These are phyloP conservation scores for Macrophomina phaseolina DNA, from an alignment of 2,329 filamentous ascomycete species.

Conservation along the genomic window DNA sequence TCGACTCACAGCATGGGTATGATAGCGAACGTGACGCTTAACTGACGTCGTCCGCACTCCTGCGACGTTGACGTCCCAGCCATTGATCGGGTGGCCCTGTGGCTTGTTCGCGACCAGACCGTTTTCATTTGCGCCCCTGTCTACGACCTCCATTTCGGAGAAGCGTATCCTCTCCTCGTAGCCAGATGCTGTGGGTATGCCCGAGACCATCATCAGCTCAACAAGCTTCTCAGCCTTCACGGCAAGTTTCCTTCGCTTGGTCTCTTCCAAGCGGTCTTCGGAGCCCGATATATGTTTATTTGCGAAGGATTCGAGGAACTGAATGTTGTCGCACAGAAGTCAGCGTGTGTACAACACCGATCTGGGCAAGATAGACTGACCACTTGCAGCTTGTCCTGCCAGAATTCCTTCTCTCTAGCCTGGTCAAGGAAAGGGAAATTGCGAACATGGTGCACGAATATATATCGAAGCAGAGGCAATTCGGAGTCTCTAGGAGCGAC, in stretches of 20 bases:
- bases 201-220: conserved; percentile 99
- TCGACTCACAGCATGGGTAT: conserved; percentile 82
- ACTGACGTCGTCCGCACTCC: conserved; percentile 80
- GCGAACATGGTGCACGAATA: conserved; percentile 96
- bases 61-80: conserved; percentile 96
- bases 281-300: conserved; percentile 97
- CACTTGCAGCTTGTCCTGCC: conserved; percentile 96
- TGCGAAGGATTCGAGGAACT: conserved; percentile 97
- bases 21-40: conserved; percentile 86
- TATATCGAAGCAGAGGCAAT: conserved; percentile 89
- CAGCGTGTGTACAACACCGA: conserved; percentile 21
- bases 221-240: conserved; percentile 94
- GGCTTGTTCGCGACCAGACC: conserved; percentile 86
- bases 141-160: conserved; percentile 94
- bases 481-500: conserved; percentile 93
- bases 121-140: conserved; percentile 88
- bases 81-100: conserved; percentile 89
- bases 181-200: conserved; percentile 90
- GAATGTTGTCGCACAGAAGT: conserved; percentile 19
- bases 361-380: conserved; percentile 59
- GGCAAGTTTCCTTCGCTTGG: conserved; percentile 90
- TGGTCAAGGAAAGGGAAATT: conserved; percentile 98
- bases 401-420: conserved; percentile 98
- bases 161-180: conserved; percentile 98
- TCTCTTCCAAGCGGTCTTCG: conserved; percentile 93